Evolutionary conservation across 768 basidiomycete genomes (phyloP).

Genomic region (Rhizopogon sp.): DNA sequence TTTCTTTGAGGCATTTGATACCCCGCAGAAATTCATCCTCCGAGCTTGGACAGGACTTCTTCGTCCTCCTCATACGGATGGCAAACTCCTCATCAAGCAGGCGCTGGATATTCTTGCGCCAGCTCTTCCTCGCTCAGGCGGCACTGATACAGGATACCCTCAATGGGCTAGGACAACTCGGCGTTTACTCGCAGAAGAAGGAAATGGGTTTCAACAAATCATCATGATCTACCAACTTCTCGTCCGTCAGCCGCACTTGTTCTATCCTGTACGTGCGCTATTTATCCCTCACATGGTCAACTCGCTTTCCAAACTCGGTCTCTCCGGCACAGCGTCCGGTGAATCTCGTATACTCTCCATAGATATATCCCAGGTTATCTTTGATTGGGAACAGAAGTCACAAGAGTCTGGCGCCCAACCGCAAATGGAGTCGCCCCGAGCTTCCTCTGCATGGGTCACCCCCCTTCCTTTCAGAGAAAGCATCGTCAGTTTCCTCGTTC

Average conservation of each 20-base stretch:
- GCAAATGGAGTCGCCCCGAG: conserved; percentile 20
- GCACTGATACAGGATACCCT: conserved; percentile 53
- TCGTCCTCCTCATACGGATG: conserved; percentile 75
- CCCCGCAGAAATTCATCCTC: conserved; percentile 86
- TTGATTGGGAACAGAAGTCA: conserved; percentile 84
- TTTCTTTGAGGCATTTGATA: conserved; percentile 87
- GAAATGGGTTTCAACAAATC: conserved; percentile 60
- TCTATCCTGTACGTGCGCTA: conserved; percentile 87
- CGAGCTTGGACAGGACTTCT: conserved; percentile 89
- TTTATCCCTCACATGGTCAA: conserved; percentile 94
- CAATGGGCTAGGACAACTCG: conserved; percentile 87
- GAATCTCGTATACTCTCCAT: conserved; percentile 87
- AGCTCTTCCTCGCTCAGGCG: conserved; percentile 62
- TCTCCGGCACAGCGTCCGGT: conserved; percentile 59
- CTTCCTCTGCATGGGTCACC: conserved; percentile 52
- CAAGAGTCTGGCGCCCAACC: conserved; percentile 23
- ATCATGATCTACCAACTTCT: conserved; percentile 88
- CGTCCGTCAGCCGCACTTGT: conserved; percentile 84
- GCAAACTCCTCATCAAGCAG: conserved; percentile 70
- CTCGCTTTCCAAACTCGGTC: conserved; percentile 83
- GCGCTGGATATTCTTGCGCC: conserved; percentile 86
- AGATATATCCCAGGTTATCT: conserved; percentile 88
- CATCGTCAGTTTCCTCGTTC: conserved; percentile 93
- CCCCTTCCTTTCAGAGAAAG: conserved; percentile 81
- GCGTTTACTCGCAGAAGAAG: conserved; percentile 84